A percentile compares a stretch with the other conserved stretches of the same genome.
These are phyloP conservation scores for Powellomyces hirtus DNA, from an alignment of 192 early-diverging fungal genomes.

Conservation along the genomic window DNA sequence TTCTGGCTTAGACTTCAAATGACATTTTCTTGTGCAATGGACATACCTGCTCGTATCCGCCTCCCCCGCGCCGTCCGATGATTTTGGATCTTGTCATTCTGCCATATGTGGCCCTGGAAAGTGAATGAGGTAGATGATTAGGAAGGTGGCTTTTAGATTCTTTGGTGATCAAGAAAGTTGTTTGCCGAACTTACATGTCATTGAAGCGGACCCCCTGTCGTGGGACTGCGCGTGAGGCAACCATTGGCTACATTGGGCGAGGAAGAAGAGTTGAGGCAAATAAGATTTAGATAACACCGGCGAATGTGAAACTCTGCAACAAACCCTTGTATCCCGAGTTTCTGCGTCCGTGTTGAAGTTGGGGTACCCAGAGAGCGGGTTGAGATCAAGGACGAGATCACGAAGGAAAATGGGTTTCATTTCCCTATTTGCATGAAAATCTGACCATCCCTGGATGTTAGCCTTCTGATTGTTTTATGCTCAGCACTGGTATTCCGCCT, in stretches of 20 bases:
- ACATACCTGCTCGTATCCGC: neutral
- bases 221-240: conserved; percentile 28
- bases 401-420: conserved; percentile 53
- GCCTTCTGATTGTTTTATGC: too few species aligned
- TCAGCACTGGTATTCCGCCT: neutral
- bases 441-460: too few species aligned
- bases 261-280: neutral
- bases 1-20: neutral
- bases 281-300: neutral
- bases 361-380: conserved; percentile 30
- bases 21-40: neutral
- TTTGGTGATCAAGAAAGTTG: neutral
- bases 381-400: conserved; percentile 35
- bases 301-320: neutral
- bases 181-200: conserved; percentile 39
- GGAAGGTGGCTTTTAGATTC: neutral
- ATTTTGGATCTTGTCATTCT: neutral
- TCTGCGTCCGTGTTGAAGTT: conserved; percentile 36
- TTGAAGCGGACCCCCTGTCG: conserved; percentile 44
- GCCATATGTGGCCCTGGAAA: neutral
- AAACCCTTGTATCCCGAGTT: conserved; percentile 32
- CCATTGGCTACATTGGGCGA: conserved; percentile 29
- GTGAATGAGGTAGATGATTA: neutral
- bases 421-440: conserved; percentile 46
- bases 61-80: neutral